phyloP scores from a whole-genome alignment of 495 filamentous ascomycete genomes.

The Daldinia grandis region DNA sequence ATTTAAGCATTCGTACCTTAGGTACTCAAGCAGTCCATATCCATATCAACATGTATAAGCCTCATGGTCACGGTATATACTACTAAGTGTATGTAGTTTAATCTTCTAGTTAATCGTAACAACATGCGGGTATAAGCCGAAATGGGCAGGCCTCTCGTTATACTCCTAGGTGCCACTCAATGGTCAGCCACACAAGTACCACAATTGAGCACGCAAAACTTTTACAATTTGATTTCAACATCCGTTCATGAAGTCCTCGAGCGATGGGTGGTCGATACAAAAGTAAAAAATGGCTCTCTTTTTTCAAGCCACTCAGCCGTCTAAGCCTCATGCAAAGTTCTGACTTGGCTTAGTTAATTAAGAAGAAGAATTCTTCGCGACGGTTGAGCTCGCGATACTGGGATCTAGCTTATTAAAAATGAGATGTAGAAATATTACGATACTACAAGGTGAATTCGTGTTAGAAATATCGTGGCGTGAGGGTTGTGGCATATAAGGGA shows the following conservation, averaged over 20 bases:
- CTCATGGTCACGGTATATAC: neutral
- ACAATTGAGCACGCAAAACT: neutral
- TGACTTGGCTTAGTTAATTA: too few species aligned
- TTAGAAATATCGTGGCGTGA: slow-evolving; percentile 2
- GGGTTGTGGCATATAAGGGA: slow-evolving; percentile 13
- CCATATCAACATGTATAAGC: neutral
- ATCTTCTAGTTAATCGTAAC: neutral
- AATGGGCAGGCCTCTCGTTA: neutral
- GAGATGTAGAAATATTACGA: neutral
- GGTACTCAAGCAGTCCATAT: neutral
- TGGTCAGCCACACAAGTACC: neutral
- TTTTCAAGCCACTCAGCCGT: too few species aligned
- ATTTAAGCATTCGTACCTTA: neutral
- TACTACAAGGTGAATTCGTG: slow-evolving; percentile 1
- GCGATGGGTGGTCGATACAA: slow-evolving; percentile 10
- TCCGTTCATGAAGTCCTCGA: neutral
- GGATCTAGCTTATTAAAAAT: too few species aligned
- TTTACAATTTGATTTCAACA: neutral
- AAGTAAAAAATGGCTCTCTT: too few species aligned
- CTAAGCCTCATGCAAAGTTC: too few species aligned
- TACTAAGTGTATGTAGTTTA: neutral
- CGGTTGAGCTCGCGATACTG: too few species aligned
- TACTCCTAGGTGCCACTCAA: neutral
- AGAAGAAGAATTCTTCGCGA: too few species aligned
- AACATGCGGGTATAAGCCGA: neutral